Conservation (phyloP, 805 yeast genomes). For the Schwanniomyces pseudopolymorphus region DNA sequence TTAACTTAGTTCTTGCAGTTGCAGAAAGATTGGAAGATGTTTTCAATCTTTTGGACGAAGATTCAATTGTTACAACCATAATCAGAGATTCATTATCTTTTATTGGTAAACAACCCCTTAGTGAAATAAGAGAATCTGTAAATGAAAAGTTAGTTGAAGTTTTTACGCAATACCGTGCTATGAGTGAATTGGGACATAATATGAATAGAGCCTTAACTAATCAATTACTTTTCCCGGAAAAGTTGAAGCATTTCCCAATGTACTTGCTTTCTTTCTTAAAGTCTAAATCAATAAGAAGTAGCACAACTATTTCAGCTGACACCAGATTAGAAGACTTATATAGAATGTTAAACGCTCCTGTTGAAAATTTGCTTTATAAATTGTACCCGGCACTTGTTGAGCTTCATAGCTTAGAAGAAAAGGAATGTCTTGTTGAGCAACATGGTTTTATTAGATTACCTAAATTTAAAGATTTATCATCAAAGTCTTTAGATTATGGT, state of each 20-base stretch:
- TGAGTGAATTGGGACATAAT: conserved; percentile 43
- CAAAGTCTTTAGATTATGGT: conserved; percentile 58
- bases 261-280: conserved; percentile 70
- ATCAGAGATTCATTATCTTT: conserved; percentile 41
- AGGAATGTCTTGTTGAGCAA: conserved; percentile 45
- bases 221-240: conserved; percentile 79
- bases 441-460: conserved; percentile 52
- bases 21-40: conserved; percentile 71
- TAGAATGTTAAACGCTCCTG: conserved; percentile 51
- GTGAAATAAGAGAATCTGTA: conserved; percentile 39
- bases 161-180: conserved; percentile 51
- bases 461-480: conserved; percentile 42
- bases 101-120: conserved; percentile 37
- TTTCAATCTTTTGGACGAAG: conserved; percentile 76
- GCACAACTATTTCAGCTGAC: conserved; percentile 56
- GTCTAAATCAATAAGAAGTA: conserved; percentile 56
- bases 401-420: conserved; percentile 60
- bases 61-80: conserved; percentile 38
- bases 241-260: conserved; percentile 69
- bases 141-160: conserved; percentile 42
- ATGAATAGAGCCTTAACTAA: conserved; percentile 37
- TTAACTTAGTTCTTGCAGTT: conserved; percentile 79
- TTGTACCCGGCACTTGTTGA: conserved; percentile 82
- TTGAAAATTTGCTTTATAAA: conserved; percentile 57
- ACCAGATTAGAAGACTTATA: conserved; percentile 56